Evolutionary conservation across 1,284 basidiomycete genomes (phyloP).

Genomic region (Caloboletus firmus): DNA sequence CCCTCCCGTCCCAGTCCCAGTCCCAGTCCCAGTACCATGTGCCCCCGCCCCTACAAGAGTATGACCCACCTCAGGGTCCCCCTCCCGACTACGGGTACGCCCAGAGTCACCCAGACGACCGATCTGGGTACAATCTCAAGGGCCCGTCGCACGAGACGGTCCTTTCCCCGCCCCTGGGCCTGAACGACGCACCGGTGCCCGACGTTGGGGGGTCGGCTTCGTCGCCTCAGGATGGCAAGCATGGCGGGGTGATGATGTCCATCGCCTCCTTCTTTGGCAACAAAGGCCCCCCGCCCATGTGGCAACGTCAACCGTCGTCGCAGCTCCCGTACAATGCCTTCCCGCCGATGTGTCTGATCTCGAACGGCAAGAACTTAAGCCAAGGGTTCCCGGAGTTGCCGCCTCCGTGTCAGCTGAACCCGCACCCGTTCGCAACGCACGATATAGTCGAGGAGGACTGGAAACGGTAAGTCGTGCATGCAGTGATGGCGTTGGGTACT

Average conservation of each 20-base stretch:
- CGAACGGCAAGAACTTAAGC: conserved; percentile 20
- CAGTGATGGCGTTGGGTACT: background rate
- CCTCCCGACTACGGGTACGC: conserved; percentile 23
- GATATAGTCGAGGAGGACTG: conserved; percentile 34
- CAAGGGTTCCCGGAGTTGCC: conserved; percentile 33
- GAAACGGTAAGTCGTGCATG: conserved; percentile 25
- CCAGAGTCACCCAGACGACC: conserved; percentile 1
- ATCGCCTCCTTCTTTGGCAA: conserved; percentile 30
- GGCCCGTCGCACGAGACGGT: background rate
- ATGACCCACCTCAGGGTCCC: conserved; percentile 10
- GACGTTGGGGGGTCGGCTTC: background rate
- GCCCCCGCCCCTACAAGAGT: conserved; percentile 4
- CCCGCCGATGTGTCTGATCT: conserved; percentile 33
- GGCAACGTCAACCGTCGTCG: conserved; percentile 24
- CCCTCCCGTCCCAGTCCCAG: background rate
- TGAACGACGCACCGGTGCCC: background rate
- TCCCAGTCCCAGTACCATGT: background rate
- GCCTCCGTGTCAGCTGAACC: conserved; percentile 25
- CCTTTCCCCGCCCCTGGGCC: background rate
- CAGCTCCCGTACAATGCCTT: conserved; percentile 24
- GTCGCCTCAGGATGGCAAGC: background rate
- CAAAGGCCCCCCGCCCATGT: conserved; percentile 26
- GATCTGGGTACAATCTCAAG: conserved; percentile 1
- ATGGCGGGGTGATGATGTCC: conserved; percentile 11
- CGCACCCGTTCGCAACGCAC: conserved; percentile 34